These are phyloP conservation scores for Phalaenopsis hybrid DNA, from an alignment of 116 monocot genomes.

Conservation along the genomic window DNA sequence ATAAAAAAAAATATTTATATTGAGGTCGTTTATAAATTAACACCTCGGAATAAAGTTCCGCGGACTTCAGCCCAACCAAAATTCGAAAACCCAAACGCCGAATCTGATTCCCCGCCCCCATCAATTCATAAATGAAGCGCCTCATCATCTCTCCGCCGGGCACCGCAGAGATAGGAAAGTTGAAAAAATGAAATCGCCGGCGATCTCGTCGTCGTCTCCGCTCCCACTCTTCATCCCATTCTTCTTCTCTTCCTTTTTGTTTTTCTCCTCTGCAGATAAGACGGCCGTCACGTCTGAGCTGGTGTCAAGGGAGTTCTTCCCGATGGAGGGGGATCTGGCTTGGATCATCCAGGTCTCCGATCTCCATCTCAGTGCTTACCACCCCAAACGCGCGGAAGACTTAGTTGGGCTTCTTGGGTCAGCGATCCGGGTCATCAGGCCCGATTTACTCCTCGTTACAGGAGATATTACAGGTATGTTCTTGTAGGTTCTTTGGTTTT, in stretches of 20 bases:
- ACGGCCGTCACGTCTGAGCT: not conserved
- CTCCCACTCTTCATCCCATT: not conserved
- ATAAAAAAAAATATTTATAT: no score
- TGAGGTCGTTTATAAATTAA: no score
- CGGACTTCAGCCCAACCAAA: no score
- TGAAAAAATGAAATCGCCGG: not conserved
- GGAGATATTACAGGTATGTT: conserved; percentile 72
- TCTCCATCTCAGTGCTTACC: conserved; percentile 65
- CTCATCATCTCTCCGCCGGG: not conserved
- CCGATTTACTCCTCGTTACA: conserved; percentile 57
- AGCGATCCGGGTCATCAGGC: conserved; percentile 49
- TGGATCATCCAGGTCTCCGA: conserved; percentile 81
- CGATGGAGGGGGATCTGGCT: conserved; percentile 61
- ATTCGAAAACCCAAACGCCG: not conserved
- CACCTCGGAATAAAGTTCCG: no score
- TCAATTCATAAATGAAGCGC: not conserved
- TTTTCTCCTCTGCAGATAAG: not conserved
- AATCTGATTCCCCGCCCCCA: not conserved
- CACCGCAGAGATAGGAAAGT: not conserved
- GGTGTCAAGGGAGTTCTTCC: conserved; percentile 51
- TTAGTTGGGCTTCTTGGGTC: conserved; percentile 41
- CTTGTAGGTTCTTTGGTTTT: not conserved
- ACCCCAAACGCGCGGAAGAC: conserved; percentile 46
- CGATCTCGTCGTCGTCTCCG: not conserved
- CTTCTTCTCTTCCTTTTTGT: not conserved